Evolutionary conservation across 2,329 filamentous ascomycete genomes (phyloP), one percentile per base, ranked within the genome.

Genomic region (Aphanoascus verrucosus): DNA sequence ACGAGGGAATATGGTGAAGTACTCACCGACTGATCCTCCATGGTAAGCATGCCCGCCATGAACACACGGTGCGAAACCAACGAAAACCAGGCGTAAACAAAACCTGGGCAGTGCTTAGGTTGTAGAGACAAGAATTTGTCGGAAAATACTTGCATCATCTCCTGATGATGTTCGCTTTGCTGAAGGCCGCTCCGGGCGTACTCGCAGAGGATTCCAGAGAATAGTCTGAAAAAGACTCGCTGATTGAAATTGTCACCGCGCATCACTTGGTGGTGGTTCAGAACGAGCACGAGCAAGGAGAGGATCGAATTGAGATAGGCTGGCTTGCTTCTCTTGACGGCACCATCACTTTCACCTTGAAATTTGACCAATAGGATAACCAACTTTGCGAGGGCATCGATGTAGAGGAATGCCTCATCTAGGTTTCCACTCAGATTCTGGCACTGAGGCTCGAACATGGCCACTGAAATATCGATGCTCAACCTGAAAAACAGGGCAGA

Each of bases 221-320:
- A 85, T 41, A 98, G 77, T 44, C 91, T 83, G 78, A 90, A 93
- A 75, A 96, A 97, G 31, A 94, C 83, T 57, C 88, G 84, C 64
- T 91, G 86, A 62, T 88, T 91, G 73, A 94, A 90, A 38, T 77
- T 79, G 52, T 95, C 89, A 3, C 83, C 85, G 44, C 85, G 82
- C 68, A 84, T 87, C 53, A 86, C 78, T 63, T 94, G 85, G 65
- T 97, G 88, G 61, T 93, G 83, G 67, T 87, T 91, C 56, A 96
- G 77, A 2, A 96, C 79, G 54, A 98, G 72, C 2, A 88, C 80
- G 34, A 88, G 74, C n/a, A 96, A 72, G 5, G 85, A 82, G 40
- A 96, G 71, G 49, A 91, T 81, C 1, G 85, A 85, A 60, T 91
- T 85, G 45, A 97, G 74, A 61, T 90, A 88, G 19, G 78, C 76